Base-by-base conservation (phyloP, 2,329 filamentous ascomycete genomes). In the Fusarium praegraminearum region DNA sequence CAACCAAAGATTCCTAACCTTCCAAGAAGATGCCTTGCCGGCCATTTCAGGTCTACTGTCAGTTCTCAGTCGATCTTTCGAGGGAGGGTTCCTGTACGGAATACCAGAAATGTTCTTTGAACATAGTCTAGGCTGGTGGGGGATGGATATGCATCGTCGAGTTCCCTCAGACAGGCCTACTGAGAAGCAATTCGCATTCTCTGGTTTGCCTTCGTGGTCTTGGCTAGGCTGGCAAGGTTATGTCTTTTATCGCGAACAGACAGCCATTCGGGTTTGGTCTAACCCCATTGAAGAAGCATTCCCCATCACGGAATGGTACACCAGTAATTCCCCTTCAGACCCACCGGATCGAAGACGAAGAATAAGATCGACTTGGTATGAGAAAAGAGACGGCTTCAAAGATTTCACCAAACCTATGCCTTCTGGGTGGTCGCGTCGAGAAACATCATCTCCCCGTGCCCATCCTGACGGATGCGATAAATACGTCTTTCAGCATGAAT, bases 381-480 rank as follows among this genome's bases (percentile, higher is more conserved):
- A 49, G 10, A 13, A 49, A 3, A 20, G 30, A 2, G 16, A 49
- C 1, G 3, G 10, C 7, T 49, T 7, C 20, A 35, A 49, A 8
- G 46, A 35, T 5, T 9, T 35, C 16, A n/a, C 13, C 1, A 35
- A 49, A 3, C n/a, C 30, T 0, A 22, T 49, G 20, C 45, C 30
- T 18, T 2, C 30, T 24, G 45, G 45, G 2, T 49, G 45, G 45
- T 24, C 15, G 1, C 26, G 26, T 1, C 44, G 30, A 28, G 45
- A 35, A 7, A 4, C 10, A 20, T 10, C 12, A 22, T 5, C 3
- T 0, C n/a, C 26, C 1, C 18, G 26, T 3, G 3, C 28, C 10
- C 24, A 24, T 7, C 46, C 30, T 35, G 46, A 49, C 2, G 46
- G 30, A 18, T 35, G 20, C 5, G 30, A 24, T 3, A n/a, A 10